Base-by-base conservation (phyloP, 2,329 filamentous ascomycete genomes). In the Ceratocystis papillata region DNA sequence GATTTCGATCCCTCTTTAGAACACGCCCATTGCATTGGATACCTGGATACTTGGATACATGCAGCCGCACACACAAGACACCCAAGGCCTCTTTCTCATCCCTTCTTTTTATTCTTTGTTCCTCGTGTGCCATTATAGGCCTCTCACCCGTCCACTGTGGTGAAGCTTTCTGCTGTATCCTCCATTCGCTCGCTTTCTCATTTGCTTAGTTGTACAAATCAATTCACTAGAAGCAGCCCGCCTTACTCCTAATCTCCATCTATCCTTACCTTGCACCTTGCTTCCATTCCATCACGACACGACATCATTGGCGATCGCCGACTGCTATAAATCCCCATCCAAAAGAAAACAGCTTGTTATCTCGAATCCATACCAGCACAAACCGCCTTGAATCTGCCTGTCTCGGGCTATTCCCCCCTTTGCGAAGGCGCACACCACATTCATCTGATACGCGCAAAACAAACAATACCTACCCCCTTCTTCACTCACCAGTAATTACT, bases 1-100 rank as follows among this genome's bases (percentile, higher is more conserved):
- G 66, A 59, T 41, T 41, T 41, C 60, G 55, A 63, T 67, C 66
- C 66, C 46, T 65, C 63, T 57, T 55, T 48, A 55, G 44, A 30
- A 65, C 10, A 66, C 46, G 28, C 45, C 55, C 46, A 17, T 53
- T 62, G 44, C 30, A 62, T 33, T 50, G 28, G 33, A 15, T 41
- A 41, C 37, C 15, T 41, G 37, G 37, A 41, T 41, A 41, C 37
- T 41, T 41, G 37, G 37, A 41, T 15, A 41, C 37, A 15, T 41
- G 37, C 37, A 15, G 37, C 37, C 37, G 37, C 37, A 41, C n/a
- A 45, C 33, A 62, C 64, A 46, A 66, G 57, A 53, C 37, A 17
- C 25, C 60, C 15, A 59, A 55, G 64, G 64, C 48, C 44, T 48
- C 55, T 57, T 55, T 44, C 45, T 46, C 28, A 44, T 66, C 59